These are phyloP conservation scores for Boletus patriciae DNA, from an alignment of 768 basidiomycete species.

Conservation along the genomic window DNA sequence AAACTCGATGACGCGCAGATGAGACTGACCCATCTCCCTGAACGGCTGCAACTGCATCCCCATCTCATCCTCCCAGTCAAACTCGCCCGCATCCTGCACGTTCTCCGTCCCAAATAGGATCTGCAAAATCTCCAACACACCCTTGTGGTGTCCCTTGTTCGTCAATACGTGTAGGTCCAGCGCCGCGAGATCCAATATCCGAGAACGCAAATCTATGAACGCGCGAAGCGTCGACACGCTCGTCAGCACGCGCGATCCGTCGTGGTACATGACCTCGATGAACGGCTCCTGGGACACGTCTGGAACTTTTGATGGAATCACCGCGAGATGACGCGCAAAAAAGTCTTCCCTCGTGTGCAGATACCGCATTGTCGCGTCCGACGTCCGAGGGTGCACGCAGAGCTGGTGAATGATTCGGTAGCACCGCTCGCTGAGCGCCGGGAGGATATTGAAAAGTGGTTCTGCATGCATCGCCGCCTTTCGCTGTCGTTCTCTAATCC, in stretches of 20 bases:
- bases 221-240: conserved; percentile 67
- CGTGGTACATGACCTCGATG: conserved; percentile 62
- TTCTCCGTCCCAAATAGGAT: conserved; percentile 74
- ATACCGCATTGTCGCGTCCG: conserved; percentile 79
- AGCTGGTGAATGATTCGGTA: conserved; percentile 84
- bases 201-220: conserved; percentile 80
- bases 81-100: conserved; percentile 39
- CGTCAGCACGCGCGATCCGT: conserved; percentile 67
- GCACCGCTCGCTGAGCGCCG: conserved; percentile 80
- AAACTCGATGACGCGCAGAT: conserved; percentile 84
- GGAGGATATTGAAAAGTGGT: conserved; percentile 64
- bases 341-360: conserved; percentile 87
- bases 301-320: conserved; percentile 66
- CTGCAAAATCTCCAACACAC: conserved; percentile 71
- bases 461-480: conserved; percentile 33
- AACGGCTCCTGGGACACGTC: conserved; percentile 46
- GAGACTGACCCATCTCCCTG: conserved; percentile 75
- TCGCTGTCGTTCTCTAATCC: conserved; percentile 36
- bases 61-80: conserved; percentile 41
- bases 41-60: conserved; percentile 51
- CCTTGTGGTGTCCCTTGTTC: conserved; percentile 71
- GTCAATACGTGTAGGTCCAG: conserved; percentile 88
- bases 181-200: conserved; percentile 81
- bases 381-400: conserved; percentile 83
- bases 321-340: conserved; percentile 81